Percentiles rank a stretch among this genome's conserved stretches.
Conservation (phyloP, 129 eudicot genomes). For the Flaveria sonorensis region DNA sequence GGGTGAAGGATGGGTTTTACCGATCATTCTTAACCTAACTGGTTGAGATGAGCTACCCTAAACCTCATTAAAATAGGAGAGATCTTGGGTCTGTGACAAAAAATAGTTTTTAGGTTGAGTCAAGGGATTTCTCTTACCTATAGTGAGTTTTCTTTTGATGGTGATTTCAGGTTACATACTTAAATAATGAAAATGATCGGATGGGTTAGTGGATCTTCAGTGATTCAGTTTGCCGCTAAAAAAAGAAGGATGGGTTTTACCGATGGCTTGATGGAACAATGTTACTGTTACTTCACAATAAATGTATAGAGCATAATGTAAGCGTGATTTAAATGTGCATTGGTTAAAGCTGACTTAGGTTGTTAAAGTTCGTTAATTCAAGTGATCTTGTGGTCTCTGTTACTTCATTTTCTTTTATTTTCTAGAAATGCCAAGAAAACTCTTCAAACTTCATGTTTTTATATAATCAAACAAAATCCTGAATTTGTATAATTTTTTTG, state of each 20-base stretch:
- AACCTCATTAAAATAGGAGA: too few relatives aligned
- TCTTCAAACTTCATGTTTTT: background rate
- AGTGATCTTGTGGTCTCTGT: background rate
- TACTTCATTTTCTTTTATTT: background rate
- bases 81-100: too few relatives aligned
- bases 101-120: too few relatives aligned
- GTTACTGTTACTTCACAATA: background rate
- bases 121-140: too few relatives aligned
- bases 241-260: background rate
- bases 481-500: background rate
- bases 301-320: background rate
- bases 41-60: too few relatives aligned
- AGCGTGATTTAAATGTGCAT: background rate
- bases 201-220: too few relatives aligned
- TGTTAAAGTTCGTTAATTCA: conserved; percentile 1
- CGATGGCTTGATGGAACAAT: background rate
- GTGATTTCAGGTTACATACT: too few relatives aligned
- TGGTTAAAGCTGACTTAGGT: conserved; percentile 10
- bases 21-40: too few relatives aligned
- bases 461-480: background rate
- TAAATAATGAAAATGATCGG: too few relatives aligned
- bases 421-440: background rate
- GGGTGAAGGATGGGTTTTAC: too few relatives aligned
- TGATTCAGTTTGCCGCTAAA: too few relatives aligned
- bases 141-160: too few relatives aligned